These are phyloP conservation scores for Emydomyces testavorans DNA, from an alignment of 2,329 filamentous ascomycete genomes.

Conservation along the genomic window DNA sequence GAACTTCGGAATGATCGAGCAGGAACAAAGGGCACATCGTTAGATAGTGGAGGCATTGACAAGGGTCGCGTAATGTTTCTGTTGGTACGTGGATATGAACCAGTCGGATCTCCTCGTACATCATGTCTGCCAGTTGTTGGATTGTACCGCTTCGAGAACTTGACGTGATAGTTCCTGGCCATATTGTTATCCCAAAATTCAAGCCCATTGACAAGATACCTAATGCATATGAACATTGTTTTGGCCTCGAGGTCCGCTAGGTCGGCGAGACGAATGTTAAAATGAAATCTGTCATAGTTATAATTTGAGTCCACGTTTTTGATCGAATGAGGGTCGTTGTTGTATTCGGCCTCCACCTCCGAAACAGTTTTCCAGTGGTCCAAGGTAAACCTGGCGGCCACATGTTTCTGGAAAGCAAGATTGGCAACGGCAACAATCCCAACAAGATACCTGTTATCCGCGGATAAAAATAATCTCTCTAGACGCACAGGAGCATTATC, in stretches of 20 bases:
- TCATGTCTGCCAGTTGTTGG: conserved; percentile 40
- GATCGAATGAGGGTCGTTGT: conserved; percentile 60
- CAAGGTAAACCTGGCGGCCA: conserved; percentile 87
- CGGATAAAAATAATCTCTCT: conserved; percentile 75
- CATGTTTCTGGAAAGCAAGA: conserved; percentile 74
- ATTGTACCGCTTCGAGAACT: conserved; percentile 72
- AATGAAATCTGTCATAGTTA: conserved; percentile 79
- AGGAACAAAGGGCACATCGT: conserved; percentile 57
- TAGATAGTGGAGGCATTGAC: conserved; percentile 45
- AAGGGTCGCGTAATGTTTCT: conserved; percentile 38
- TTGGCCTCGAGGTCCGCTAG: conserved; percentile 75
- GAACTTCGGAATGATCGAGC: conserved; percentile 6
- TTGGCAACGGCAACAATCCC: conserved; percentile 80
- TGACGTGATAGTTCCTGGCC: conserved; percentile 78
- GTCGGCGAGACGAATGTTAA: conserved; percentile 86
- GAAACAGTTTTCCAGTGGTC: conserved; percentile 99
- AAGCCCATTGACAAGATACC: conserved; percentile 70
- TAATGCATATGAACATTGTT: conserved; percentile 82
- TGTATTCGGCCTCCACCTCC: conserved; percentile 81
- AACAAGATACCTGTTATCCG: conserved; percentile 74
- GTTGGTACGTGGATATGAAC: conserved; percentile 53
- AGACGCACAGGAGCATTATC: conserved; percentile 54
- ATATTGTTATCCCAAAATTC: conserved; percentile 96
- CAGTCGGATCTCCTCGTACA: conserved; percentile 41
- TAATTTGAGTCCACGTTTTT: conserved; percentile 42